Percentiles rank a stretch among this genome's conserved stretches.
phyloP scores from a whole-genome alignment of 768 basidiomycete genomes.

The Cystofilobasidium ferigula region DNA sequence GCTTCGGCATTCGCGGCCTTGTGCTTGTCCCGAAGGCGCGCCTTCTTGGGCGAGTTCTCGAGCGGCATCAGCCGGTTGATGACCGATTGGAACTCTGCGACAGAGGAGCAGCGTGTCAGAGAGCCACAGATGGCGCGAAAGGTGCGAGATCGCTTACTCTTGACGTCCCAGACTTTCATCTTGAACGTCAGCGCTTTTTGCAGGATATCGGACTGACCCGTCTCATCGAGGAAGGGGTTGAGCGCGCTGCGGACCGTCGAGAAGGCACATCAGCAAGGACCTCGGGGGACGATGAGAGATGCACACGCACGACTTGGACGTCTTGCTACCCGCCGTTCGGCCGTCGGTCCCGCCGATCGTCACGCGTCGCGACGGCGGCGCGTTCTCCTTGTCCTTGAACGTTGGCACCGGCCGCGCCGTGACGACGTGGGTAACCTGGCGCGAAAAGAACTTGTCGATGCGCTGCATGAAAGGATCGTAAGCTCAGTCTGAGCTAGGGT shows the following conservation, averaged over 20 bases:
- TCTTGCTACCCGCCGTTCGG: neutral
- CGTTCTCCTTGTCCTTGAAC: constrained; percentile 25
- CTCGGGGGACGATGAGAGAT: neutral
- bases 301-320: constrained; percentile 5
- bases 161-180: constrained; percentile 76
- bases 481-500: neutral
- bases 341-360: constrained; percentile 1
- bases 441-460: constrained; percentile 80
- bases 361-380: constrained; percentile 9
- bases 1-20: neutral
- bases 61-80: constrained; percentile 16
- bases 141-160: constrained; percentile 35
- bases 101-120: neutral
- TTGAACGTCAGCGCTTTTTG: constrained; percentile 57
- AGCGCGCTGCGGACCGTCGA: constrained; percentile 1
- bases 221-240: constrained; percentile 34
- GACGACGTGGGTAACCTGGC: constrained; percentile 75
- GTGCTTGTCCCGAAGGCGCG: neutral
- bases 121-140: neutral
- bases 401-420: constrained; percentile 40
- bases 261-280: neutral
- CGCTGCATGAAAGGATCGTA: constrained; percentile 44
- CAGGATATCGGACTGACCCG: constrained; percentile 46
- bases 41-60: constrained; percentile 10
- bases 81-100: constrained; percentile 25